Evolutionary conservation across 78 protist species (phyloP).

Genomic region (slime mould (Dictyostelium discoideum)): DNA sequence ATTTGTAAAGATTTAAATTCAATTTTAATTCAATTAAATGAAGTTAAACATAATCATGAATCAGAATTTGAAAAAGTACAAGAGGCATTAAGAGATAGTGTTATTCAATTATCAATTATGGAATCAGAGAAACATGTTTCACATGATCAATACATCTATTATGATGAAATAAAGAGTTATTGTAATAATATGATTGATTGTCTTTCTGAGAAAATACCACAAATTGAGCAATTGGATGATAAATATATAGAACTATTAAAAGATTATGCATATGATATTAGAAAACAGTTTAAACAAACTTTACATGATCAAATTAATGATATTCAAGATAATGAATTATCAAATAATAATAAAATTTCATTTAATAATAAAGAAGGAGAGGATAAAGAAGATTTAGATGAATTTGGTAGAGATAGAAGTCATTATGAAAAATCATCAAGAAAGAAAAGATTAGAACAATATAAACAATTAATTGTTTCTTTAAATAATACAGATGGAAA

Average conservation of each 20-base stretch:
- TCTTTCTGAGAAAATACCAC: slow-evolving; percentile 50
- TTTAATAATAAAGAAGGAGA: background rate
- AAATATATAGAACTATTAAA: slow-evolving; percentile 9
- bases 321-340: background rate
- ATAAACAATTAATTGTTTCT: background rate
- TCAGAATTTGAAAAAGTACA: slow-evolving; percentile 19
- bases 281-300: slow-evolving; percentile 12
- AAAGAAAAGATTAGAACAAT: slow-evolving; percentile 24
- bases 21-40: background rate
- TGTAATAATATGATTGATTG: slow-evolving; percentile 43
- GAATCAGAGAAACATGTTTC: slow-evolving; percentile 7
- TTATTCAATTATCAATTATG: background rate
- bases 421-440: slow-evolving; percentile 25
- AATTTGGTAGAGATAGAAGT: slow-evolving; percentile 69
- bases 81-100: slow-evolving; percentile 12
- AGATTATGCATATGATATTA: slow-evolving; percentile 18
- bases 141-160: slow-evolving; percentile 4
- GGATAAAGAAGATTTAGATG: slow-evolving; percentile 35
- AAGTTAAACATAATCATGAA: slow-evolving; percentile 7
- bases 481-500: background rate
- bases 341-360: background rate
- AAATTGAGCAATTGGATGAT: slow-evolving; percentile 7
- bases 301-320: slow-evolving; percentile 14
- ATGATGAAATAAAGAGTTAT: slow-evolving; percentile 30
- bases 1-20: slow-evolving; percentile 14